Evolutionary conservation across 2,329 filamentous ascomycete genomes (phyloP).

Genomic region (Bipolaris bicolor): DNA sequence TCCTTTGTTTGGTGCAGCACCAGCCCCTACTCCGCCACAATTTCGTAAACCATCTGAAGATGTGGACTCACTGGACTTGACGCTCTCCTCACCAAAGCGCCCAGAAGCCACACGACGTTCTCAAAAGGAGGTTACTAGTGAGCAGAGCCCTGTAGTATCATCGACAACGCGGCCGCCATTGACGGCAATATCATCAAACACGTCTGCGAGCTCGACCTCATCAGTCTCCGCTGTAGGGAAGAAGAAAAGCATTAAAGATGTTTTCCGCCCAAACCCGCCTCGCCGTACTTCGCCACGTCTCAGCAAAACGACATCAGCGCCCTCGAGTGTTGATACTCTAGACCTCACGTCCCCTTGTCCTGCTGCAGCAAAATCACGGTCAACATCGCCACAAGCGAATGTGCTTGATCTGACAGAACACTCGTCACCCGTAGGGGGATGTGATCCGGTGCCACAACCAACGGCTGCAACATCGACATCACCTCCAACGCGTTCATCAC

Average conservation of each 20-base stretch:
- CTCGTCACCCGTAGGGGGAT: slow-evolving; percentile 18
- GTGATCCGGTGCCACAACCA: background rate
- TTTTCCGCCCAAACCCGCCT: slow-evolving; percentile 5
- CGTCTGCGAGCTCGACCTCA: slow-evolving; percentile 19
- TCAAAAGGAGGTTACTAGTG: background rate
- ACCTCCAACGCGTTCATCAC: slow-evolving; percentile 10
- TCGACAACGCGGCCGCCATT: slow-evolving; percentile 30
- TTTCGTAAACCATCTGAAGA: slow-evolving; percentile 21
- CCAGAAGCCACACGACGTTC: slow-evolving; percentile 1
- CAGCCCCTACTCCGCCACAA: slow-evolving; percentile 23
- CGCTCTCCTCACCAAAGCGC: slow-evolving; percentile 31
- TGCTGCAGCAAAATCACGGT: background rate
- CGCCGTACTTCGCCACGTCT: slow-evolving; percentile 34
- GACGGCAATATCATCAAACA: slow-evolving; percentile 36
- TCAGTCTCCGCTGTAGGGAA: slow-evolving; percentile 6
- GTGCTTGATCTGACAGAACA: slow-evolving; percentile 31
- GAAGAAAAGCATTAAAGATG: slow-evolving; percentile 10
- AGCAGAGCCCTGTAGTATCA: slow-evolving; percentile 5
- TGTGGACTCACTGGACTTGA: slow-evolving; percentile 41
- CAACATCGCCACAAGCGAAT: slow-evolving; percentile 22
- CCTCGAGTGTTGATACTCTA: slow-evolving; percentile 30
- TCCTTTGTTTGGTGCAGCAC: slow-evolving; percentile 11
- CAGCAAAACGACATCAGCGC: slow-evolving; percentile 15
- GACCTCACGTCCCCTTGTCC: slow-evolving; percentile 30
- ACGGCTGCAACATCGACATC: background rate